phyloP scores from a whole-genome alignment of 805 yeast species.

The Starmerella scarabaei region DNA sequence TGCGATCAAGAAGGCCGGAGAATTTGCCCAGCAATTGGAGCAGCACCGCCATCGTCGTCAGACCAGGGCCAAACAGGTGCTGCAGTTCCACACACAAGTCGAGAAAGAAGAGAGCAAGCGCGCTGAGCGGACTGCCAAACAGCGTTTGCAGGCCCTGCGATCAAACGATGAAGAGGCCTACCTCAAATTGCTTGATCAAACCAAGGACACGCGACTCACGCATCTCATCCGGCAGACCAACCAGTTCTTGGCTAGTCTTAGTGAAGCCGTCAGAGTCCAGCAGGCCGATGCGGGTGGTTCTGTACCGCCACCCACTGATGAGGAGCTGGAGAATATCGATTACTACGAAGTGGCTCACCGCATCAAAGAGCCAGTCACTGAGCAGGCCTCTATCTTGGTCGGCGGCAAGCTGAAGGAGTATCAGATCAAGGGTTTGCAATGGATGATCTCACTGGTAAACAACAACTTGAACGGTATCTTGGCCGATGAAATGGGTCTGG shows the following conservation, averaged over 20 bases:
- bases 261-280: slow-evolving; percentile 81
- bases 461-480: slow-evolving; percentile 90
- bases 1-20: slow-evolving; percentile 22
- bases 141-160: slow-evolving; percentile 91
- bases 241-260: slow-evolving; percentile 75
- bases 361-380: slow-evolving; percentile 61
- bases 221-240: slow-evolving; percentile 87
- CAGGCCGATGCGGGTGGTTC: slow-evolving; percentile 34
- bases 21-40: slow-evolving; percentile 20
- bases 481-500: slow-evolving; percentile 98
- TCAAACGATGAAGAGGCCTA: slow-evolving; percentile 97
- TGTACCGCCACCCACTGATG: slow-evolving; percentile 19
- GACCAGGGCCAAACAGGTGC: slow-evolving; percentile 25
- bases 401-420: slow-evolving; percentile 92
- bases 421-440: slow-evolving; percentile 85
- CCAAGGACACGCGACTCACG: slow-evolving; percentile 95
- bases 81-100: slow-evolving; percentile 53
- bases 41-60: slow-evolving; percentile 16
- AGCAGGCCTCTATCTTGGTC: slow-evolving; percentile 70
- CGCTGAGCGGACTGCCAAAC: slow-evolving; percentile 88
- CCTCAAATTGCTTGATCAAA: slow-evolving; percentile 84
- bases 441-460: slow-evolving; percentile 95
- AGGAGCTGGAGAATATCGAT: slow-evolving; percentile 46
- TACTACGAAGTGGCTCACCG: slow-evolving; percentile 90
- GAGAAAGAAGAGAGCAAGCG: slow-evolving; percentile 85